A percentile compares a stretch with the other conserved stretches of the same genome.
Conservation (phyloP, 768 basidiomycete species). For the Podaxis rugospora region DNA sequence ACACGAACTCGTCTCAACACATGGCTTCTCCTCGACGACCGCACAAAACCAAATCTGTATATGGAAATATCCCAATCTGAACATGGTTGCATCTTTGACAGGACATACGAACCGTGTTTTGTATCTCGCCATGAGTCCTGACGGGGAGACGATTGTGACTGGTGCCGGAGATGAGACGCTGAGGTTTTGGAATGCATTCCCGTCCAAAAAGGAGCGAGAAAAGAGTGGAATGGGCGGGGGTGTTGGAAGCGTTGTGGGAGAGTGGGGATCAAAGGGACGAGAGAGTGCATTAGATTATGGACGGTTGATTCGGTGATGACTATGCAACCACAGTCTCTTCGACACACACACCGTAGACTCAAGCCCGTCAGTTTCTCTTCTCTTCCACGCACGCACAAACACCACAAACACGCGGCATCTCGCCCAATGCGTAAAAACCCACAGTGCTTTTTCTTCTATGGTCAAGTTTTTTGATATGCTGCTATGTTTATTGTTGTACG, state of each 20-base stretch:
- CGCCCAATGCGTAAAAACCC: neutral
- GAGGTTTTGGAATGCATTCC: constrained; percentile 97
- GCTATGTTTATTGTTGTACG: constrained; percentile 9
- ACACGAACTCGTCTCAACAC: constrained; percentile 96
- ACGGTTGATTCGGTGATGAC: constrained; percentile 43
- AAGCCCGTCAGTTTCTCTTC: neutral
- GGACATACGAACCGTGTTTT: constrained; percentile 95
- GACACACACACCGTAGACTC: neutral
- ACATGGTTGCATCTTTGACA: constrained; percentile 91
- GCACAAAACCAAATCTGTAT: constrained; percentile 96
- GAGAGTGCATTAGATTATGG: constrained; percentile 49
- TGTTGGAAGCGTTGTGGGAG: neutral
- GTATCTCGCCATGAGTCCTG: constrained; percentile 96
- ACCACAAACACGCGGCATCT: too few relatives aligned
- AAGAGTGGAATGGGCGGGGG: neutral
- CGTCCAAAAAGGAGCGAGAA: constrained; percentile 51
- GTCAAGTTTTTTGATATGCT: neutral
- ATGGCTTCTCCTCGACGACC: constrained; percentile 91
- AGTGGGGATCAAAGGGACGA: constrained; percentile 23
- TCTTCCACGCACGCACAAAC: neutral
- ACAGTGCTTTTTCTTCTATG: neutral
- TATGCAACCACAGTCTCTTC: neutral
- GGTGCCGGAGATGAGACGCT: constrained; percentile 98
- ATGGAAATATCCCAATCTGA: constrained; percentile 90
- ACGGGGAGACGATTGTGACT: constrained; percentile 96